Evolutionary conservation across 768 basidiomycete species (phyloP), one percentile per base, ranked within the genome.

Genomic region (Phanerodontia chrysosporium): DNA sequence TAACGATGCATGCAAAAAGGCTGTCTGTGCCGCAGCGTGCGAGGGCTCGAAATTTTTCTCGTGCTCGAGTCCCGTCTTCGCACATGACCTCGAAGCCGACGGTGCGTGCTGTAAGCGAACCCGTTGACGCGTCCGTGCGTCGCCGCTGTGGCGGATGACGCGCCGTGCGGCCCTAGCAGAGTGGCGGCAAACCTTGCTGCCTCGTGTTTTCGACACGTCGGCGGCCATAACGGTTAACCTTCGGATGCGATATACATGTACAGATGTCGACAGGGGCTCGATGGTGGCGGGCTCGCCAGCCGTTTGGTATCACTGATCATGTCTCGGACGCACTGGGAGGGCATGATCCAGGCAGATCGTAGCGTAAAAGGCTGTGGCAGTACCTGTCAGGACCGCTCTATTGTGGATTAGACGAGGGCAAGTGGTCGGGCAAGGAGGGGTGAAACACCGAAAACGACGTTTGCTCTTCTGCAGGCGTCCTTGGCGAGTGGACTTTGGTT

Each of bases 281-380:
- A 25, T 49, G 51, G 51, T 32, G 51, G 51, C 51, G 18, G 51
- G 21, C 46, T 30, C 29, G 32, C 51, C 28, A 29, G 30, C n/a
- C 32, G 36, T 42, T 42, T 36, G n/a, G 52, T 24, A 36, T 53
- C 52, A 53, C 51, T 53, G 52, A 53, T 53, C 35, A 21, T 53
- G 32, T 53, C 32, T 53, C 52, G 49, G 32, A 18, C 14, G 2
- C 36, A 21, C 21, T 12, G 12, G 36, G 21, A 24, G 21, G 4
- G 9, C 10, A 18, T 4, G 39, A 42, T 42, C 18, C 8, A 42
- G 18, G 39, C 52, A 39, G 36, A 42, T 42, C 36, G 52, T 42
- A 3, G 22, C 16, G 22, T 51, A 18, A 32, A n/a, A 16, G 25
- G 21, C 10, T 12, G 46, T 48, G 46, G 24, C 46, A 24, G 46